These are phyloP conservation scores for Akanthomyces muscarius DNA, from an alignment of 2,329 filamentous ascomycete species.

Conservation along the genomic window DNA sequence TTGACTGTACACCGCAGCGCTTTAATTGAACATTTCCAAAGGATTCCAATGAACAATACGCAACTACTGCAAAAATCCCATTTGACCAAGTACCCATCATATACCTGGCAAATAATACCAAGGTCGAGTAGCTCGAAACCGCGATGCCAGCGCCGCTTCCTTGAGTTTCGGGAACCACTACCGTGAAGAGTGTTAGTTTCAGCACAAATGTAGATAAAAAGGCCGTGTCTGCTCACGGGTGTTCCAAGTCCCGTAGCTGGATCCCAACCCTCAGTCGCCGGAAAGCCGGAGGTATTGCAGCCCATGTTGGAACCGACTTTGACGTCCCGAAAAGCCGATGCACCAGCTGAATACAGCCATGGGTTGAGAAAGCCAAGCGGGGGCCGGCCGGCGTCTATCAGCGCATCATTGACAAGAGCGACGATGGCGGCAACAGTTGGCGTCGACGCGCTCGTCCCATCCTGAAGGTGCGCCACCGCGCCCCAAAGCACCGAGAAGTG, in stretches of 20 bases:
- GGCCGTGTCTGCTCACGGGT: background rate
- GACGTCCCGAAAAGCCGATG: constrained; percentile 36
- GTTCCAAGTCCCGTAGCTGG: background rate
- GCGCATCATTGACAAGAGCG: constrained; percentile 23
- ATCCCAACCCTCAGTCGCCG: background rate
- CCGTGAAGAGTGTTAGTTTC: no score
- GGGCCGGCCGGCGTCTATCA: constrained; percentile 18
- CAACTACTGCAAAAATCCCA: no score
- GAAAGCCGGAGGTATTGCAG: constrained; percentile 27
- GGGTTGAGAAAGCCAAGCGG: constrained; percentile 41
- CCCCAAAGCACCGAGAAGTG: constrained; percentile 37
- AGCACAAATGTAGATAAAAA: background rate
- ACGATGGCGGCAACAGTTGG: constrained; percentile 24
- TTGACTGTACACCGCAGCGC: no score
- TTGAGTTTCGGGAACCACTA: background rate
- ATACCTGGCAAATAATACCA: no score
- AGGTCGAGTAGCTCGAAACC: no score
- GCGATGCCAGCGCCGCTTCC: background rate
- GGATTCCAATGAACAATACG: no score
- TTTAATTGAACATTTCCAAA: no score
- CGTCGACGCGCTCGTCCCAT: constrained; percentile 22
- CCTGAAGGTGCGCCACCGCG: background rate
- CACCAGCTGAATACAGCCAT: constrained; percentile 33
- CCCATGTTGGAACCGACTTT: constrained; percentile 35
- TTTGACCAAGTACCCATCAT: no score